Evolutionary conservation across 2,329 filamentous ascomycete genomes (phyloP).

Genomic region (Colletotrichum trifolii): DNA sequence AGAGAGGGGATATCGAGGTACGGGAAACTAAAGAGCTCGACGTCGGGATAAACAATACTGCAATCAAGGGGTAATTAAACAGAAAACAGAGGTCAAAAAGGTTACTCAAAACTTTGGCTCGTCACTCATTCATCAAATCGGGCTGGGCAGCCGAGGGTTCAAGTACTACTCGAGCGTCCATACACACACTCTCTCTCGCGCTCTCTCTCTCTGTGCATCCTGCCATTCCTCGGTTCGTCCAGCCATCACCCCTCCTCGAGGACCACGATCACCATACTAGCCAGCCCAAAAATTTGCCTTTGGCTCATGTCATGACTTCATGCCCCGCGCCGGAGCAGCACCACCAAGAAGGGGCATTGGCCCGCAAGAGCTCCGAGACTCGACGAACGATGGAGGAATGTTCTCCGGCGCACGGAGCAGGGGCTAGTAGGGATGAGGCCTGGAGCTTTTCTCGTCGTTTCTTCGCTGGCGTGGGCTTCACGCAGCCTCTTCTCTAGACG

Average conservation of each 20-base stretch:
- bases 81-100: background rate
- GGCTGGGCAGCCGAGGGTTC: constrained; percentile 1
- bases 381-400: constrained; percentile 33
- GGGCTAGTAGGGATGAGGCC: constrained; percentile 33
- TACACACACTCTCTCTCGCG: too few relatives aligned
- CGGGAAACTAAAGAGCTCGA: too few relatives aligned
- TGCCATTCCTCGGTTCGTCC: too few relatives aligned
- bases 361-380: constrained; percentile 32
- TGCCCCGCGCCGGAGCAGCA: constrained; percentile 34
- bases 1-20: background rate
- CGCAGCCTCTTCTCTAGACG: too few relatives aligned
- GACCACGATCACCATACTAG: too few relatives aligned
- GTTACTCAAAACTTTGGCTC: background rate
- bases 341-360: constrained; percentile 29
- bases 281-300: constrained; percentile 1
- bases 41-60: too few relatives aligned
- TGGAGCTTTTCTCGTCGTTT: constrained; percentile 2
- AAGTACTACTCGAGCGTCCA: background rate
- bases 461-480: too few relatives aligned
- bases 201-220: too few relatives aligned
- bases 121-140: background rate
- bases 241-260: constrained; percentile 7
- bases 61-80: constrained; percentile 7
- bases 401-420: constrained; percentile 34
- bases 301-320: constrained; percentile 33